Conservation (phyloP, 768 basidiomycete species). For the Termitomyces sp. region DNA sequence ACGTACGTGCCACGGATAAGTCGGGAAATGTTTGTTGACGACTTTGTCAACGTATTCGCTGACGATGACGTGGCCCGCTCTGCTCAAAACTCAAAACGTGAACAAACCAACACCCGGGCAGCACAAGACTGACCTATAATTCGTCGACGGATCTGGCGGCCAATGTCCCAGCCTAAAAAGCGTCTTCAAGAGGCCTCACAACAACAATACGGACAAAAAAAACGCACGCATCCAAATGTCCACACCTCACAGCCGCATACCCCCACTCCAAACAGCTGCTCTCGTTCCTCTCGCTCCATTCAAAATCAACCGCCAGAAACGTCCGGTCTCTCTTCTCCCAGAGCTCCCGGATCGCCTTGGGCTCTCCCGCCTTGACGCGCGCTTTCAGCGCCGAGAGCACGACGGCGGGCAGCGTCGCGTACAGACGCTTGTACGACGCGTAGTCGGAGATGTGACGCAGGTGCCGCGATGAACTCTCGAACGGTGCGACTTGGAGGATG, state of each 20-base stretch:
- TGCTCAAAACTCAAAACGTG: conserved; percentile 19
- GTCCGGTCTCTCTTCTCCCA: conserved; percentile 73
- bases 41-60: conserved; percentile 65
- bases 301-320: conserved; percentile 72
- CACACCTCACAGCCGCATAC: conserved; percentile 75
- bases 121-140: conserved; percentile 60
- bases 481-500: conserved; percentile 62
- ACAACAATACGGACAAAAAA: too few relatives aligned
- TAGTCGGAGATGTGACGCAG: conserved; percentile 70
- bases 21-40: conserved; percentile 58
- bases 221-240: conserved; percentile 58
- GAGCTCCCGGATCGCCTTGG: conserved; percentile 56
- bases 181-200: too few relatives aligned
- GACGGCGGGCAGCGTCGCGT: conserved; percentile 68
- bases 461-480: conserved; percentile 65
- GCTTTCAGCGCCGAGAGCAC: conserved; percentile 60
- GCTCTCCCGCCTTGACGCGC: conserved; percentile 65
- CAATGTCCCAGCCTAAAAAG: conserved; percentile 56
- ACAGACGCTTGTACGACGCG: conserved; percentile 62
- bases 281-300: conserved; percentile 70
- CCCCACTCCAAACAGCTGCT: conserved; percentile 75
- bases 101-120: neutral
- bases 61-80: conserved; percentile 72
- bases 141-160: conserved; percentile 73
- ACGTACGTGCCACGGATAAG: conserved; percentile 71